phyloP scores from a whole-genome alignment of 176 grass and related monocot genomes.

The Phragmites australis region DNA sequence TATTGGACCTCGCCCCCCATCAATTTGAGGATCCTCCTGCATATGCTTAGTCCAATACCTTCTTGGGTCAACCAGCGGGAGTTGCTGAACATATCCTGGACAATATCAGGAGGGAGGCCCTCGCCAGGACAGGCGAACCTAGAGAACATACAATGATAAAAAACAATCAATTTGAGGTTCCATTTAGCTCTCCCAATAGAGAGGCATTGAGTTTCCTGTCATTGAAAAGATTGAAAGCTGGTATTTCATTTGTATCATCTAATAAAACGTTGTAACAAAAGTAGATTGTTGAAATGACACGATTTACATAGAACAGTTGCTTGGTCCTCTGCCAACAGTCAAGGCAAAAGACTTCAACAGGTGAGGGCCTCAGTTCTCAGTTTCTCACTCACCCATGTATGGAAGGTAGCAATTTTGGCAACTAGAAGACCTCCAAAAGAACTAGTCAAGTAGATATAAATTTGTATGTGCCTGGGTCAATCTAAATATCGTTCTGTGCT shows the following conservation, averaged over 20 bases:
- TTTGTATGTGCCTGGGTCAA: neutral
- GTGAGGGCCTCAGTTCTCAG: neutral
- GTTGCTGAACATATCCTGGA: conserved; percentile 96
- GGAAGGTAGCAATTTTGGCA: neutral
- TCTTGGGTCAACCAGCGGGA: conserved; percentile 76
- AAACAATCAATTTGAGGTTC: neutral
- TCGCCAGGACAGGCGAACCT: conserved; percentile 92
- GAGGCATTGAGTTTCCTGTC: neutral
- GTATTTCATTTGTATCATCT: neutral
- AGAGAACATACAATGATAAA: conserved; percentile 28
- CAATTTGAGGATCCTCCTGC: conserved; percentile 82
- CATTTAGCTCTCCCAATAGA: neutral
- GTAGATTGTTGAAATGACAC: conserved; percentile 20
- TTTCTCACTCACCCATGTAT: neutral
- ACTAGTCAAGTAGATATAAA: neutral
- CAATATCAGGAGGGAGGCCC: conserved; percentile 79
- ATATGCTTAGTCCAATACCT: conserved; percentile 77
- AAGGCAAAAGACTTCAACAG: neutral
- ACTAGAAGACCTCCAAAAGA: neutral
- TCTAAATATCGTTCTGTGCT: neutral
- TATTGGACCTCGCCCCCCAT: conserved; percentile 97
- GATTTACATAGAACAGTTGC: neutral
- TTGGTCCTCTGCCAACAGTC: neutral
- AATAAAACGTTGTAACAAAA: neutral
- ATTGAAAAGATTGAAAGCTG: neutral